Conservation (phyloP, 2,329 filamentous ascomycete species). For the Diplodia corticola region DNA sequence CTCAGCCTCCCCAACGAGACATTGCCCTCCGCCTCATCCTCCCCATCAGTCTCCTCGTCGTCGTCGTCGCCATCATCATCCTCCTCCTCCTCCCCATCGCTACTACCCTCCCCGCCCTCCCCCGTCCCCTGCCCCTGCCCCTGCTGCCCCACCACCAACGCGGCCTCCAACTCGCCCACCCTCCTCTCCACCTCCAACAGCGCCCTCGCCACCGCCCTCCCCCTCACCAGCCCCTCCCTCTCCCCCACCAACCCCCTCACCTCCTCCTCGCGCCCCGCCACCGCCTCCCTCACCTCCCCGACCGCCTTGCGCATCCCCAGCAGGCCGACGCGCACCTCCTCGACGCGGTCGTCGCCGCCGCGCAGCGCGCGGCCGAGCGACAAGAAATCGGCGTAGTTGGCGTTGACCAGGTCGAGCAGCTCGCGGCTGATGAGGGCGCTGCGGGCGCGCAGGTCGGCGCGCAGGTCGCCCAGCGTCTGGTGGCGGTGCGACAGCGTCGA, state of each 20-base stretch:
- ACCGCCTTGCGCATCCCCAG: slow-evolving; percentile 83
- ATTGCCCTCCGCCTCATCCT: slow-evolving; percentile 32
- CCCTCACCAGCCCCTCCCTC: slow-evolving; percentile 65
- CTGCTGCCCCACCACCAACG: slow-evolving; percentile 54
- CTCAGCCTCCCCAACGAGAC: slow-evolving; percentile 50
- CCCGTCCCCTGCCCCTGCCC: slow-evolving; percentile 23
- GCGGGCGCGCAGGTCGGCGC: slow-evolving; percentile 78
- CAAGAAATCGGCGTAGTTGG: slow-evolving; percentile 90
- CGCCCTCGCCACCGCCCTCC: slow-evolving; percentile 62
- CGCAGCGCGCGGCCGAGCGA: slow-evolving; percentile 76
- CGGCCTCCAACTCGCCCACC: slow-evolving; percentile 63
- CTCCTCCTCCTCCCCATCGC: slow-evolving; percentile 35
- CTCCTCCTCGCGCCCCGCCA: slow-evolving; percentile 64
- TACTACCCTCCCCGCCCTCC: slow-evolving; percentile 29
- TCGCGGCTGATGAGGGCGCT: slow-evolving; percentile 79
- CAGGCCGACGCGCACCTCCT: slow-evolving; percentile 83
- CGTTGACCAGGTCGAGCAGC: slow-evolving; percentile 90
- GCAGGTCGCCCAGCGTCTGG: slow-evolving; percentile 92
- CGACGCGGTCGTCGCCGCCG: slow-evolving; percentile 87
- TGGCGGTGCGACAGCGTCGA: slow-evolving; percentile 81
- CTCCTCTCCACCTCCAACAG: slow-evolving; percentile 69
- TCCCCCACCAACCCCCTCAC: slow-evolving; percentile 65
- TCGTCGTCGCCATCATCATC: slow-evolving; percentile 39
- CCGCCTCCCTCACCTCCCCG: slow-evolving; percentile 67
- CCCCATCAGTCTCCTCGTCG: slow-evolving; percentile 35